phyloP scores from a whole-genome alignment of 2,329 filamentous ascomycete species.

The Hypoxylon sp. region DNA sequence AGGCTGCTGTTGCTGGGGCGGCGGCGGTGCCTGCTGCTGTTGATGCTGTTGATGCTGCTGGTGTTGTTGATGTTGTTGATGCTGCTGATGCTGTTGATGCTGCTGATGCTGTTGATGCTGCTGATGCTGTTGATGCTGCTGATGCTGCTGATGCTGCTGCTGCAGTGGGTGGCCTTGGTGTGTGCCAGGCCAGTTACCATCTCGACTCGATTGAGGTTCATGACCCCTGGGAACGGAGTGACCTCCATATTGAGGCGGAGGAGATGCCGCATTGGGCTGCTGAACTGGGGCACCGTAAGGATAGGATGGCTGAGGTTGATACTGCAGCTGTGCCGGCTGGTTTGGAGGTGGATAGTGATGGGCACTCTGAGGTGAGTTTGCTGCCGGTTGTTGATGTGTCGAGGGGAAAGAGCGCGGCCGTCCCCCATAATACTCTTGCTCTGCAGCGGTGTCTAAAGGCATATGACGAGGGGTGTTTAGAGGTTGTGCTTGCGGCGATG shows the following conservation, averaged over 20 bases:
- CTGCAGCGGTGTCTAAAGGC: constrained; percentile 55
- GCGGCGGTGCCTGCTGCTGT: constrained; percentile 38
- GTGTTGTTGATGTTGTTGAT: constrained; percentile 44
- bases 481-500: constrained; percentile 64
- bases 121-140: constrained; percentile 49
- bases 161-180: constrained; percentile 49
- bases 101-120: constrained; percentile 48
- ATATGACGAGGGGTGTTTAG: constrained; percentile 61
- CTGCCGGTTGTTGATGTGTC: constrained; percentile 53
- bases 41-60: constrained; percentile 46
- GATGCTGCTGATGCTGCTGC: constrained; percentile 50
- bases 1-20: constrained; percentile 48
- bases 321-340: constrained; percentile 54
- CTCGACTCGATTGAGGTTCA: constrained; percentile 55
- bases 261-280: constrained; percentile 59
- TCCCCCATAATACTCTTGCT: constrained; percentile 61
- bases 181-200: constrained; percentile 52
- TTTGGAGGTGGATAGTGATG: constrained; percentile 60
- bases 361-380: constrained; percentile 61
- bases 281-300: constrained; percentile 58
- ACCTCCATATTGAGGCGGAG: constrained; percentile 66
- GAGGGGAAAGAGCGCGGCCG: constrained; percentile 51
- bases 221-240: constrained; percentile 60
- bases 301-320: constrained; percentile 60
- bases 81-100: constrained; percentile 41